Evolutionary conservation across 441 rosid species (phyloP), one percentile per base, ranked within the genome.

Genomic region (Kokia cookei): DNA sequence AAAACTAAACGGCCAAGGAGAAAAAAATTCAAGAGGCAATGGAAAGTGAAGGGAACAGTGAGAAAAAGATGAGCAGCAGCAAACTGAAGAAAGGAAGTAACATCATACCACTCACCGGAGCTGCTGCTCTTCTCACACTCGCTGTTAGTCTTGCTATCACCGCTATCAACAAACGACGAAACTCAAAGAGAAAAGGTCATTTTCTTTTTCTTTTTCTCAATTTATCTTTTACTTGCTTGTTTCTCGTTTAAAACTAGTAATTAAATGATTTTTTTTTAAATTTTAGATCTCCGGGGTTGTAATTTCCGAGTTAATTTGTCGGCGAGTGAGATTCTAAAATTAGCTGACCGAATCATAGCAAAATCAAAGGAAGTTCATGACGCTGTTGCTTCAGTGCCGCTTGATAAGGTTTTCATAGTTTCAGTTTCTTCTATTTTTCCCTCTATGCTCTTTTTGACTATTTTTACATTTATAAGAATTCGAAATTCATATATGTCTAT

Each of bases 271-370:
- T 59, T 29, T 17, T 29, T 11, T 50, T 12, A 32, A 71, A 48
- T 27, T 64, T 68, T 79, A 95, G 99, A 87, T 87, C 94, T 90
- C 74, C 84, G 75, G n/a, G 93, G 98, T n/a, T 90, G 89, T 14
- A 72, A 71, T 69, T 89, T 90, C 77, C 86, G 86, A 24, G 78
- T 88, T 53, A 84, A 84, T 79, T 85, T 95, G 71, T 86, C 93
- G 51, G 89, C 96, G 24, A 76, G 76, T 35, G 98, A 88, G 76
- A 91, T 95, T 83, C 78, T 87, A 74, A 89, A 88, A 42, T 76
- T 93, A 71, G 90, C 90, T 57, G 91, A 89, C 73, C 83, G 82
- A 74, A 81, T 95, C 3, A 83, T 91, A 14, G 83, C 88, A 14
- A 86, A 83, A 80, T 95, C 97, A 12, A 90, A 86, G 72, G 81